Evolutionary conservation across 2,329 filamentous ascomycete species (phyloP).

Genomic region (Fusarium sp.): DNA sequence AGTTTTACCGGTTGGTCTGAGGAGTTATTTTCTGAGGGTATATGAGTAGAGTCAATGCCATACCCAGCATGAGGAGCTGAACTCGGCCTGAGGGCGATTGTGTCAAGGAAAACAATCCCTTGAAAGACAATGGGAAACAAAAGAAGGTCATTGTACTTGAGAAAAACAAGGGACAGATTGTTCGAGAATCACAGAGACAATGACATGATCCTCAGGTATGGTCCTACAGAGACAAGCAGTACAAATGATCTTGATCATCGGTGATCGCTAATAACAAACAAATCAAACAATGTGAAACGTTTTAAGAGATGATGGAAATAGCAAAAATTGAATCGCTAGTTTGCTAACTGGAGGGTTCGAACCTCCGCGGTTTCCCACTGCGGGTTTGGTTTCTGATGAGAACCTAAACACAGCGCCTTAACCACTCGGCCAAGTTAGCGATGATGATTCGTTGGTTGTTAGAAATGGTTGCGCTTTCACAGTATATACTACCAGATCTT

Average conservation of each 20-base stretch:
- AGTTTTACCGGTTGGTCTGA: neutral
- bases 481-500: rapidly evolving
- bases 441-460: constrained; percentile 34
- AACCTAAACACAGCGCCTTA: constrained; percentile 44
- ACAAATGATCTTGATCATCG: neutral
- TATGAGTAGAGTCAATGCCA: neutral
- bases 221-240: neutral
- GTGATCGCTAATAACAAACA: too few relatives aligned
- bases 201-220: neutral
- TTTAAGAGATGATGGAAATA: neutral
- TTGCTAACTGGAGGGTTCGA: constrained; percentile 44
- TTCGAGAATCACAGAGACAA: neutral
- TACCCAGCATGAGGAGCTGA: neutral
- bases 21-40: neutral
- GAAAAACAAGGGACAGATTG: neutral
- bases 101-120: neutral
- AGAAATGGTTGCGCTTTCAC: rapidly evolving
- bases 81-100: neutral
- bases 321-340: constrained; percentile 1
- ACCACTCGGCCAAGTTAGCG: constrained; percentile 44
- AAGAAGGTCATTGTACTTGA: neutral
- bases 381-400: constrained; percentile 40
- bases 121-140: neutral
- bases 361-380: constrained; percentile 44
- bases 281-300: neutral